Conservation (phyloP, 208 protist genomes). For the Leishmania major region DNA sequence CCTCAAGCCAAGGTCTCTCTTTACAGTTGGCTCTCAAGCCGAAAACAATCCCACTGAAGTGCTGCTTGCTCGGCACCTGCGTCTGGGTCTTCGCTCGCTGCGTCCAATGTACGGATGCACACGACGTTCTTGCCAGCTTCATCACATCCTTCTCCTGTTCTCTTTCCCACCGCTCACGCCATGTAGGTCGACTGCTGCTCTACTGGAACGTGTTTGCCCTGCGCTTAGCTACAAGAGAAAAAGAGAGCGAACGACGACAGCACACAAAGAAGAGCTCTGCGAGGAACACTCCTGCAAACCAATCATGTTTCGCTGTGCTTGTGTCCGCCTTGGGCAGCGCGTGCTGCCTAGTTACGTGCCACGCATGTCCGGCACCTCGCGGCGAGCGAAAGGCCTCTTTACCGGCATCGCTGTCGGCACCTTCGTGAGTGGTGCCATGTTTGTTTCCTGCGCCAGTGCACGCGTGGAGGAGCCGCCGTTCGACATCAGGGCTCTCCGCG, state of each 20-base stretch:
- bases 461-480: conserved; percentile 50
- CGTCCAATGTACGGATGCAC: neutral
- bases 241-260: neutral
- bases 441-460: conserved; percentile 39
- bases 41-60: neutral
- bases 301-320: conserved; percentile 43
- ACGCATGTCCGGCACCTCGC: conserved; percentile 9
- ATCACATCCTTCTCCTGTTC: neutral
- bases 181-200: neutral
- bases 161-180: neutral
- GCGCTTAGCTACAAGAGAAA: neutral
- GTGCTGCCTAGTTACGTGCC: conserved; percentile 16
- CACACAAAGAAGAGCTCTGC: neutral
- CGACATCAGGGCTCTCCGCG: conserved; percentile 45
- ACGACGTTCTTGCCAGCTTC: neutral
- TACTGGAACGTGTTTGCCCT: neutral
- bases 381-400: conserved; percentile 27
- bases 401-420: conserved; percentile 37
- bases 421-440: conserved; percentile 37
- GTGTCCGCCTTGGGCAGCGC: conserved; percentile 41
- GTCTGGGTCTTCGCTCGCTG: neutral
- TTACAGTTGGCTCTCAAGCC: neutral
- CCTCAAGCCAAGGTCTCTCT: neutral
- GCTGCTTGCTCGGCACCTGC: neutral
- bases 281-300: neutral